Percentiles rank a stretch among this genome's conserved stretches.
phyloP scores from a whole-genome alignment of 164 flowering plant species.

The Buxus sempervirens region DNA sequence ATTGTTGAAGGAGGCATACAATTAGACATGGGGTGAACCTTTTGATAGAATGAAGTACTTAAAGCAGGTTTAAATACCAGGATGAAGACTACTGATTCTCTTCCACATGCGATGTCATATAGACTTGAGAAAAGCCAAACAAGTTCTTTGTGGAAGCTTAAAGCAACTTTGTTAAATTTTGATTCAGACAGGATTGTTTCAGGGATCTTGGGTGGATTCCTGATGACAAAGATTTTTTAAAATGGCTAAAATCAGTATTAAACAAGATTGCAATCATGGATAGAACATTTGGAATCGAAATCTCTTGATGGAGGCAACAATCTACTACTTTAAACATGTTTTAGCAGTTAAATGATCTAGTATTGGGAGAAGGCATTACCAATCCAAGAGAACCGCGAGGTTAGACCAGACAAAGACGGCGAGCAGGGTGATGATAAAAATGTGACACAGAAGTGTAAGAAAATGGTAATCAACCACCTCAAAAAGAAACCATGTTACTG shows the following conservation, averaged over 20 bases:
- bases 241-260: background rate
- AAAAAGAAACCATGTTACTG: constrained; percentile 41
- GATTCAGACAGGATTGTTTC: constrained; percentile 33
- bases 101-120: constrained; percentile 36
- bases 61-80: constrained; percentile 24
- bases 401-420: constrained; percentile 35
- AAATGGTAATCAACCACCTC: constrained; percentile 44
- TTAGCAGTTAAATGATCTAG: background rate
- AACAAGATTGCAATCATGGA: background rate
- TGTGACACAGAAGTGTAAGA: constrained; percentile 37
- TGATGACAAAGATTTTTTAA: constrained; percentile 8
- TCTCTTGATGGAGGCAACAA: too few relatives aligned
- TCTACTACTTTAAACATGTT: too few relatives aligned
- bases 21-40: background rate
- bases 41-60: background rate
- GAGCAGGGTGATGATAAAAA: constrained; percentile 30
- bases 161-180: constrained; percentile 7
- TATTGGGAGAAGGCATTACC: constrained; percentile 21
- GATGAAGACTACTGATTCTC: constrained; percentile 28
- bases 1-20: background rate
- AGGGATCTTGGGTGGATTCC: constrained; percentile 36
- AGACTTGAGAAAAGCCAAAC: constrained; percentile 23
- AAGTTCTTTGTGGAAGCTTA: constrained; percentile 8
- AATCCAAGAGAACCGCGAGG: constrained; percentile 21
- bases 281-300: background rate